Base-by-base conservation (phyloP, 2,329 filamentous ascomycete species). In the Venturia nashicola region DNA sequence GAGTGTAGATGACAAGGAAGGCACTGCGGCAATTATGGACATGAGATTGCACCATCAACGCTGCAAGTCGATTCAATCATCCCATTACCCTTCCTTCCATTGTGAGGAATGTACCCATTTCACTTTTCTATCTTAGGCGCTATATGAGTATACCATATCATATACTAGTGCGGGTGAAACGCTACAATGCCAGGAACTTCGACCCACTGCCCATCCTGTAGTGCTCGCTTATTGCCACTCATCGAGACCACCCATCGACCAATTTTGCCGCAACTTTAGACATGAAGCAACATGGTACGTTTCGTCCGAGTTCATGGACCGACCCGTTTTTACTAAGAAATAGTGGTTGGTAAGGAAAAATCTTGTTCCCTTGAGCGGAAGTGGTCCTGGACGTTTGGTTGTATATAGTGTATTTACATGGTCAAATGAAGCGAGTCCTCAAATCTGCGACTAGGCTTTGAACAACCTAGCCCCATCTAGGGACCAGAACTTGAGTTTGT, bases 161-260 rank as follows among this genome's bases (percentile, higher is more conserved):
- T 2, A 8, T 12, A 39, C 36, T 12, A 1, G 12, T 12, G 36
- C 36, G 36, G 36, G 7, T 12, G 36, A 39, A 39, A 39, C 7
- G 8, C 36, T 12, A 39, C 12, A 6, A 6, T 8, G 43, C 43
- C 14, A 57, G 9, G n/a, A n/a, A n/a, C 2, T 20, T 46, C 18
- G 6, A 46, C 43, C 43, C 18, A 46, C 43, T 65, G 63, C 63
- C 63, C 43, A 54, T 43, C 44, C 55, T 62, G 61, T 42, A 63
- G 14, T 66, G 54, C 39, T 43, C 18, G 7, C 63, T 67, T 18
- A 61, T 48, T 27, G 62, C 43, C n/a, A 66, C 57, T 18, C 39
- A 67, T n/a, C 62, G 66, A 62, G 65, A 68, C 59, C 66, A 67
- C 63, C 66, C 67, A 34, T 65, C 66, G 20, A 66, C 62, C 66